These are phyloP conservation scores for Saccharomycopsis babjevae DNA, from an alignment of 805 yeast species.

Conservation along the genomic window DNA sequence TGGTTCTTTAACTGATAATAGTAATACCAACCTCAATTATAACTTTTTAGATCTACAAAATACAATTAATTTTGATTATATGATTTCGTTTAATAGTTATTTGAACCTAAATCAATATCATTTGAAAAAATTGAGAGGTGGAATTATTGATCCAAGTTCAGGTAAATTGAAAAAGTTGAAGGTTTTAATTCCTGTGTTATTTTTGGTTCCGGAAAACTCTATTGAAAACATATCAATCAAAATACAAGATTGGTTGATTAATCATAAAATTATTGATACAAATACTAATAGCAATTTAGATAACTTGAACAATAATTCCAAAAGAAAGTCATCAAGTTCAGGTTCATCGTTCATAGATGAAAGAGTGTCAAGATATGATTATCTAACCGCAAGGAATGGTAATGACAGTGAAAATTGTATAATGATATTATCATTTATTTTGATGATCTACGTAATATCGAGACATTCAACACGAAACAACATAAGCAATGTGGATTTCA, in stretches of 20 bases:
- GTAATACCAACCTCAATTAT: neutral
- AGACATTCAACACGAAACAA: neutral
- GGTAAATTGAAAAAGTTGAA: neutral
- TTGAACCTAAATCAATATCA: slow-evolving; percentile 27
- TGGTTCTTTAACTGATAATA: neutral
- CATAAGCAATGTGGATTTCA: neutral
- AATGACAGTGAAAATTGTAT: neutral
- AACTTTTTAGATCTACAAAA: slow-evolving; percentile 13
- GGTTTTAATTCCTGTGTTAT: slow-evolving; percentile 31
- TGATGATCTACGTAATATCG: neutral
- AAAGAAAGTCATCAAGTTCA: neutral
- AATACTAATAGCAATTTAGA: slow-evolving; percentile 3
- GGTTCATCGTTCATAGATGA: neutral
- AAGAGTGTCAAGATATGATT: neutral
- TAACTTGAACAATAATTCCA: neutral
- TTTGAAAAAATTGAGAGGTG: slow-evolving; percentile 22
- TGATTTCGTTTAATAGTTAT: slow-evolving; percentile 40
- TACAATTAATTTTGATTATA: slow-evolving; percentile 27
- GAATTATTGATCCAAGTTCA: slow-evolving; percentile 1
- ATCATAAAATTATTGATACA: slow-evolving; percentile 8
- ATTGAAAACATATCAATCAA: slow-evolving; percentile 32
- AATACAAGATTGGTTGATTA: slow-evolving; percentile 17
- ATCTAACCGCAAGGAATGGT: neutral
- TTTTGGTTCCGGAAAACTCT: slow-evolving; percentile 35
- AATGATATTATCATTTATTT: neutral